Evolutionary conservation across 495 filamentous ascomycete species (phyloP).

Genomic region (Lophiotrema nucula): DNA sequence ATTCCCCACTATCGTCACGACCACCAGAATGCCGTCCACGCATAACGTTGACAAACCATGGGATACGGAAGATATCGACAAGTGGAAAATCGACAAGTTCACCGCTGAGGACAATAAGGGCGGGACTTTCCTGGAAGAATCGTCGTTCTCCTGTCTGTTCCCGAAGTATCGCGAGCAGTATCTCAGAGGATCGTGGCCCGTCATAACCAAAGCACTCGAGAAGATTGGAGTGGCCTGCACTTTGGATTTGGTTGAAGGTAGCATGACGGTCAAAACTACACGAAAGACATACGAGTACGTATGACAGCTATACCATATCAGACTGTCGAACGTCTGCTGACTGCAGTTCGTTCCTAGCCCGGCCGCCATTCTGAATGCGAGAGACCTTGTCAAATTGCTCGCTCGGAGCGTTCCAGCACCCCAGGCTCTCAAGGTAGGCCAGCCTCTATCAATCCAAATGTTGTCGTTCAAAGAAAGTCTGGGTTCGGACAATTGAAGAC

Average conservation of each 20-base stretch:
- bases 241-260: conserved; percentile 91
- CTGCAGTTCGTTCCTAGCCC: too few relatives aligned
- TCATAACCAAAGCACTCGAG: conserved; percentile 73
- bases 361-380: conserved; percentile 87
- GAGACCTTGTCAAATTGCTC: conserved; percentile 90
- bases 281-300: conserved; percentile 94
- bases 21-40: conserved; percentile 76
- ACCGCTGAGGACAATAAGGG: conserved; percentile 78
- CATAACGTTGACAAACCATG: conserved; percentile 94
- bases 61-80: conserved; percentile 97
- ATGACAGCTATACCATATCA: too few relatives aligned
- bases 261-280: conserved; percentile 94
- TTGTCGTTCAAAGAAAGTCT: too few relatives aligned
- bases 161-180: conserved; percentile 98
- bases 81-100: conserved; percentile 85
- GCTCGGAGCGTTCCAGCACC: conserved; percentile 89
- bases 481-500: too few relatives aligned
- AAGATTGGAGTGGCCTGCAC: conserved; percentile 81
- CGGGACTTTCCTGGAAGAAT: conserved; percentile 90
- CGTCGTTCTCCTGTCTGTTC: conserved; percentile 83
- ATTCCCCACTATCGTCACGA: too few relatives aligned
- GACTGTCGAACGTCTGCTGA: too few relatives aligned
- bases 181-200: conserved; percentile 86
- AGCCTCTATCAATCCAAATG: too few relatives aligned
- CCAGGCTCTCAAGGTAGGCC: conserved; percentile 86